Percentiles rank a stretch among this genome's conserved stretches.
Conservation (phyloP, 441 rosid genomes). For the Eugenia klotzschiana region DNA sequence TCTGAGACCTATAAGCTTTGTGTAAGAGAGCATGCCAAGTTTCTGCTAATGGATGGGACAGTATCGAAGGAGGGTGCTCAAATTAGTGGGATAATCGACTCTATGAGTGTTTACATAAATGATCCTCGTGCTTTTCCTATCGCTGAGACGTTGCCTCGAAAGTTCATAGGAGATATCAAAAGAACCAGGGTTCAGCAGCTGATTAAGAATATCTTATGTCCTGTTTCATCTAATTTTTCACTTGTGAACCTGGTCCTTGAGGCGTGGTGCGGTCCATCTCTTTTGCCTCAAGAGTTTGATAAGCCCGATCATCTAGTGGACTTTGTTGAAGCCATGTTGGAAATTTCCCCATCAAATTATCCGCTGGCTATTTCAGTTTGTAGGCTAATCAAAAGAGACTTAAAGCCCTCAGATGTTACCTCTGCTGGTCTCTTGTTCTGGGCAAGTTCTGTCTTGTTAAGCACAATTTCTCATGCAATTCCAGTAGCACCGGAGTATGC, state of each 20-base stretch:
- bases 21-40: constrained; percentile 59
- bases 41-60: constrained; percentile 26
- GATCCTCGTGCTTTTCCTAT: constrained; percentile 22
- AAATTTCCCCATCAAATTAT: constrained; percentile 55
- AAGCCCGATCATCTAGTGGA: constrained; percentile 56
- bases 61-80: constrained; percentile 19
- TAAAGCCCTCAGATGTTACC: constrained; percentile 3
- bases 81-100: constrained; percentile 25
- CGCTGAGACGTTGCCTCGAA: constrained; percentile 51
- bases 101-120: constrained; percentile 42
- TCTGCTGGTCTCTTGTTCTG: constrained; percentile 46
- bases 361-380: constrained; percentile 47
- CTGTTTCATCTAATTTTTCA: constrained; percentile 33
- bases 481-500: constrained; percentile 71
- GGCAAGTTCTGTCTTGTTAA: constrained; percentile 49
- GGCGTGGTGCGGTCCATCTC: constrained; percentile 66
- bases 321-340: constrained; percentile 65
- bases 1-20: constrained; percentile 36
- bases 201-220: constrained; percentile 37
- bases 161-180: constrained; percentile 36
- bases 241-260: constrained; percentile 55
- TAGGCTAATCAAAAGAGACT: constrained; percentile 27
- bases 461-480: constrained; percentile 44
- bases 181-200: constrained; percentile 56
- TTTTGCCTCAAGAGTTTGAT: constrained; percentile 38